These are phyloP conservation scores for Clitopilus passeckerianus DNA, from an alignment of 768 basidiomycete species.

Conservation along the genomic window DNA sequence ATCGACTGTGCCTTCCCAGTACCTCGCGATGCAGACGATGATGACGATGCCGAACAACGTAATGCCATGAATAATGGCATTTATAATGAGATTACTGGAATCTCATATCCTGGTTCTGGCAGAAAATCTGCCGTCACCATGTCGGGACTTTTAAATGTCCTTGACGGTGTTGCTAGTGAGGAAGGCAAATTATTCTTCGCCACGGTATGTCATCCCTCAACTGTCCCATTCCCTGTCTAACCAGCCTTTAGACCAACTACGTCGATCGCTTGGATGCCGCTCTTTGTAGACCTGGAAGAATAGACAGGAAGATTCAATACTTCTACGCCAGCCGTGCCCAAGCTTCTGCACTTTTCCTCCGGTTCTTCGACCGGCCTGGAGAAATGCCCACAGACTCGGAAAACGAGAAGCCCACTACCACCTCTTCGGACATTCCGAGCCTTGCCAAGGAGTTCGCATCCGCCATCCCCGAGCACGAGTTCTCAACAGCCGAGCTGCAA, in stretches of 20 bases:
- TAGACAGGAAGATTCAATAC: conserved; percentile 51
- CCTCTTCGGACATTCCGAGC: conserved; percentile 10
- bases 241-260: conserved; percentile 40
- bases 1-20: conserved; percentile 57
- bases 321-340: conserved; percentile 41
- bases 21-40: conserved; percentile 33
- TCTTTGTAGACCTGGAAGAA: conserved; percentile 50
- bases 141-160: conserved; percentile 51
- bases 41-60: not conserved
- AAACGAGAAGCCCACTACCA: conserved; percentile 11
- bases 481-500: conserved; percentile 59
- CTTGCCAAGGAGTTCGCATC: conserved; percentile 39
- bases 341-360: conserved; percentile 39
- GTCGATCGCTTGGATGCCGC: conserved; percentile 53
- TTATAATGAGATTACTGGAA: not conserved
- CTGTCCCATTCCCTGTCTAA: not conserved
- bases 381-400: not conserved
- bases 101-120: not conserved
- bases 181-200: conserved; percentile 61
- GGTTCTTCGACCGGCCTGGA: conserved; percentile 35
- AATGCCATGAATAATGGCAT: not conserved
- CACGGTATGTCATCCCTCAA: conserved; percentile 30
- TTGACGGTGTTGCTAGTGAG: conserved; percentile 58
- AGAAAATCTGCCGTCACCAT: conserved; percentile 38
- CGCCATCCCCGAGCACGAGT: conserved; percentile 38